phyloP scores from a whole-genome alignment of 1,284 basidiomycete genomes.

The Cryptococcus deneoformans region DNA sequence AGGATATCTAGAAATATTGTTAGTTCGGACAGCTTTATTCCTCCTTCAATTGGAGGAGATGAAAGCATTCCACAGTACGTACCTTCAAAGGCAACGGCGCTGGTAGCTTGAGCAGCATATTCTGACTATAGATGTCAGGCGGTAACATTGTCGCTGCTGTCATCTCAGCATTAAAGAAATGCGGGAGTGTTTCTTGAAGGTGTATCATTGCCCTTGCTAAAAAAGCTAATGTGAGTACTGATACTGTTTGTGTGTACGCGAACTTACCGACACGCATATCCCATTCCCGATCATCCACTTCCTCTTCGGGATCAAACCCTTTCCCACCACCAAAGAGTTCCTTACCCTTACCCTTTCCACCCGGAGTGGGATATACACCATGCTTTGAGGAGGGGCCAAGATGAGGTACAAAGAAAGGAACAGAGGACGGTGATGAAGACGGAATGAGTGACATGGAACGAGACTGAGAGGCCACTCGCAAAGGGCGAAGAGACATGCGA shows the following conservation, averaged over 20 bases:
- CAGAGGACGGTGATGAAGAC: neutral
- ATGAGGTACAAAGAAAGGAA: slow-evolving; percentile 31
- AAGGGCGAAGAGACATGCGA: neutral
- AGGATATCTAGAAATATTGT: slow-evolving; percentile 31
- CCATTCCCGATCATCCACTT: slow-evolving; percentile 48
- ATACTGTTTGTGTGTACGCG: no score
- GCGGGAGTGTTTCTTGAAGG: slow-evolving; percentile 45
- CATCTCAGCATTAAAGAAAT: slow-evolving; percentile 36
- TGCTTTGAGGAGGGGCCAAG: slow-evolving; percentile 2
- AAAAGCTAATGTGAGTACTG: no score
- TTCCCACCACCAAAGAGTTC: slow-evolving; percentile 2
- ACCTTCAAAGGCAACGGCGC: slow-evolving; percentile 45
- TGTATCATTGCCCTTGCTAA: slow-evolving; percentile 46
- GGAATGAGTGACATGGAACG: neutral
- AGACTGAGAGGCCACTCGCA: neutral
- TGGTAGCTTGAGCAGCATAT: slow-evolving; percentile 42
- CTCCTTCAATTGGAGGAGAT: slow-evolving; percentile 3
- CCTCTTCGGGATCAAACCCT: slow-evolving; percentile 25
- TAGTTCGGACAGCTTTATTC: neutral
- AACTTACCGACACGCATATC: slow-evolving; percentile 46
- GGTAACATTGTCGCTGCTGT: slow-evolving; percentile 37
- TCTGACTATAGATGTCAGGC: slow-evolving; percentile 40
- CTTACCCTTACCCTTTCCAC: slow-evolving; percentile 23
- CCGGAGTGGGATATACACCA: neutral
- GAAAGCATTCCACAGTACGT: no score